These are phyloP conservation scores for Salinomyces thailandicus DNA, from an alignment of 2,329 filamentous ascomycete species.

Conservation along the genomic window DNA sequence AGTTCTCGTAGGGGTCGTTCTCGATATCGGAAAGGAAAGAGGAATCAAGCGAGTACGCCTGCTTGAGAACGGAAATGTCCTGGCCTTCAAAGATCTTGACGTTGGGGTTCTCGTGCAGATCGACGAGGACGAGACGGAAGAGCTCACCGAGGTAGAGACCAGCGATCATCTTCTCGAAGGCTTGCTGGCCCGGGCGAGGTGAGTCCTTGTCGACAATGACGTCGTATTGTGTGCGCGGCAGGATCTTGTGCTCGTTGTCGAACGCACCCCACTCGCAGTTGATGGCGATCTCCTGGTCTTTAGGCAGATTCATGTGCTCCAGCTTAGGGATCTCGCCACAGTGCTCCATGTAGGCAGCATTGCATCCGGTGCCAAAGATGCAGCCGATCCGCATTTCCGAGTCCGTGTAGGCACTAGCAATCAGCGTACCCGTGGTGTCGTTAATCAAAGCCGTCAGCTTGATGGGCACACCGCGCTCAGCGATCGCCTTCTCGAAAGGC, in stretches of 20 bases:
- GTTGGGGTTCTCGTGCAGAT: constrained; percentile 49
- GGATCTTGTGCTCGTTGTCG: constrained; percentile 82
- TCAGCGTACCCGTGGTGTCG: constrained; percentile 92
- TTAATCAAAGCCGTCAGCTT: constrained; percentile 91
- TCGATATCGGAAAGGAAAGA: constrained; percentile 91
- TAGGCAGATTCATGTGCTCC: constrained; percentile 75
- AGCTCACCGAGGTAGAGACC: constrained; percentile 38
- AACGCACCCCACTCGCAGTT: constrained; percentile 98
- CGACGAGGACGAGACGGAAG: constrained; percentile 35
- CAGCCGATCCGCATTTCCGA: constrained; percentile 85
- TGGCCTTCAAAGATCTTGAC: constrained; percentile 71
- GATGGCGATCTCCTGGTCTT: constrained; percentile 69
- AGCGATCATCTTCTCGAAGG: constrained; percentile 38
- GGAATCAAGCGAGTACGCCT: constrained; percentile 80
- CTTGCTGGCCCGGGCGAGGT: constrained; percentile 36
- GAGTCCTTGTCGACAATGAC: constrained; percentile 33
- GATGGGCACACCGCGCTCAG: constrained; percentile 73
- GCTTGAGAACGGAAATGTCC: constrained; percentile 68
- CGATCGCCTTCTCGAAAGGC: constrained; percentile 70
- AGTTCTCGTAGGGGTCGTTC: constrained; percentile 89
- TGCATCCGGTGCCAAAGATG: constrained; percentile 97
- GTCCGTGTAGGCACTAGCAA: constrained; percentile 96
- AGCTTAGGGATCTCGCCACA: constrained; percentile 88
- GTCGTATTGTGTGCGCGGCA: constrained; percentile 65
- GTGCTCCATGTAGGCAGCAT: constrained; percentile 96